Evolutionary conservation across 2,329 filamentous ascomycete genomes (phyloP).

Genomic region (Zasmidium citrigriseum): DNA sequence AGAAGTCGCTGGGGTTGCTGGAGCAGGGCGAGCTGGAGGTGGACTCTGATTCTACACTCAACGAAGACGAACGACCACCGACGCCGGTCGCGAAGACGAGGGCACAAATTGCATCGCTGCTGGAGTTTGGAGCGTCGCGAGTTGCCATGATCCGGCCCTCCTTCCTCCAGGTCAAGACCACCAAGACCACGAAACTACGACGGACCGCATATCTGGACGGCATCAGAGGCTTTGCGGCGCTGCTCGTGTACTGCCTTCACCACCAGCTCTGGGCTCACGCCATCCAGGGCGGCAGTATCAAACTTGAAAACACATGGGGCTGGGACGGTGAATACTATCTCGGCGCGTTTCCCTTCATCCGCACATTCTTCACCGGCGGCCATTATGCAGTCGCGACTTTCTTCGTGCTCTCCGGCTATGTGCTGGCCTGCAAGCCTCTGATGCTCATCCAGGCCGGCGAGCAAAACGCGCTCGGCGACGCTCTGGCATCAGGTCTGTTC

Average conservation of each 20-base stretch:
- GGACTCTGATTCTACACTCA: slow-evolving; percentile 21
- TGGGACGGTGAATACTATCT: slow-evolving; percentile 44
- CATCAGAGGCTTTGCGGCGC: slow-evolving; percentile 65
- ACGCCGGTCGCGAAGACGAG: slow-evolving; percentile 14
- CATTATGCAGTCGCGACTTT: slow-evolving; percentile 59
- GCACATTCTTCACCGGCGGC: slow-evolving; percentile 62
- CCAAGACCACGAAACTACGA: slow-evolving; percentile 34
- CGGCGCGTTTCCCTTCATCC: slow-evolving; percentile 57
- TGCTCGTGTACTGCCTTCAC: slow-evolving; percentile 66
- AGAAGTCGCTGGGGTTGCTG: slow-evolving; percentile 21
- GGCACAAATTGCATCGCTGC: slow-evolving; percentile 13
- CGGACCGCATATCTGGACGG: slow-evolving; percentile 66
- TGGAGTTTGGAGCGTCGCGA: slow-evolving; percentile 18
- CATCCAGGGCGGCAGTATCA: slow-evolving; percentile 17
- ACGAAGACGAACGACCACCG: slow-evolving; percentile 22
- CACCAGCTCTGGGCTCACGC: slow-evolving; percentile 58
- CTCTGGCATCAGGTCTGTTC: slow-evolving; percentile 52
- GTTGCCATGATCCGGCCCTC: slow-evolving; percentile 18
- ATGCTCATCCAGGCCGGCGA: slow-evolving; percentile 36
- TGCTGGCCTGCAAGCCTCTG: slow-evolving; percentile 52
- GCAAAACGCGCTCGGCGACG: slow-evolving; percentile 39
- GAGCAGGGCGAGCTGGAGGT: slow-evolving; percentile 24
- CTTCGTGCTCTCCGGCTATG: slow-evolving; percentile 56
- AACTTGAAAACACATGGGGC: slow-evolving; percentile 22
- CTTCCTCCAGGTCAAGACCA: slow-evolving; percentile 17